Base-by-base conservation (phyloP, 164 flowering plant genomes). In the Stephania yunnanensis region DNA sequence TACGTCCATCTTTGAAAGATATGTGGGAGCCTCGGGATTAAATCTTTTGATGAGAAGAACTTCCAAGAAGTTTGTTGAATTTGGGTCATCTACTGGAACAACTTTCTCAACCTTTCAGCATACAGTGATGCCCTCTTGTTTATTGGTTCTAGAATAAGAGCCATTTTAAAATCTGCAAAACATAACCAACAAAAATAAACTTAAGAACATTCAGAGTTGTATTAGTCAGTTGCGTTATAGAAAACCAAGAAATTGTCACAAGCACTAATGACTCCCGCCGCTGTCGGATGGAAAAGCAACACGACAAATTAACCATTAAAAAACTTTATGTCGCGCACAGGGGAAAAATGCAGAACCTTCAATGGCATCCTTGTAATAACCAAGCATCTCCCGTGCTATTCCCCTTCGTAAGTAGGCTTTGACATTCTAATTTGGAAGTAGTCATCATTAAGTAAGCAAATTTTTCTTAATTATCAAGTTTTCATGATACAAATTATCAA, bases 111-210 rank as follows among this genome's bases (percentile, higher is more conserved):
- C 80, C 92, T 87, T 31, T 91, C 91, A 11, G 88, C 87, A 75
- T 97, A 86, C 9, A 68, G 71, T 11, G 92, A 70, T 65, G 99
- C 99, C 78, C 95, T 89, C 79, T 87, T 93, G 68, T 95, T 95
- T 20, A 90, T 93, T 71, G 99, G 99, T 80, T 95, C 99, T 22
- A 95, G 89, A 78, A 95, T 92, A 78, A 92, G 92, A 22, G 97
- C 99, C 68, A 89, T 83, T 61, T 76, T 83, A 80, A 95, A 95
- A 86, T 95, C 99, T 95, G 92, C 86, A 82, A 9, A 12, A 44
- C 17, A 66, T 17, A 73, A 83, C 30, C 9, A 50, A 7, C n/a
- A n/a, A n/a, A n/a, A n/a, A n/a, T n/a, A n/a, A n/a, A n/a, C n/a
- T n/a, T n/a, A n/a, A n/a, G n/a, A 29, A 72, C 67, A 31, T 15